A percentile compares a stretch with the other conserved stretches of the same genome.
These are phyloP conservation scores for Trichopus zeylanicus DNA, from an alignment of 116 monocot species.

Conservation along the genomic window DNA sequence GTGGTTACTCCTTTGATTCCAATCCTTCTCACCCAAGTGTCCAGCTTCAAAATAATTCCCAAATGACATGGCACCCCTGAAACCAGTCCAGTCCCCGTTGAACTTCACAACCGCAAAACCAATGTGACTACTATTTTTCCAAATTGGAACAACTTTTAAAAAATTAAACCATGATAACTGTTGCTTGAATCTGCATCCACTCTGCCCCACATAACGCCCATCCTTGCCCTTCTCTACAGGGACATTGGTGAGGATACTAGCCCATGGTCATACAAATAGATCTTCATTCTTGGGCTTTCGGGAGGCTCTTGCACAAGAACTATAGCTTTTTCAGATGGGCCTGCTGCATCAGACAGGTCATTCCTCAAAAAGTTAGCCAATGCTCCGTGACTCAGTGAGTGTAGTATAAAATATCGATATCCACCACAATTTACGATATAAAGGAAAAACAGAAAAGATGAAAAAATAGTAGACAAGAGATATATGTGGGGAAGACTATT, in stretches of 20 bases:
- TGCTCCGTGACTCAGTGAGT: no score
- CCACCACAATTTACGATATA: no score
- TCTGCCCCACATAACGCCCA: constrained; percentile 21
- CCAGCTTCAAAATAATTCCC: constrained; percentile 34
- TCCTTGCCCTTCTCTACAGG: constrained; percentile 18
- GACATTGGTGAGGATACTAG: constrained; percentile 61
- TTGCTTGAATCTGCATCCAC: constrained; percentile 1
- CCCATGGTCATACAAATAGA: constrained; percentile 73
- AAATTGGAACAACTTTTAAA: constrained; percentile 12
- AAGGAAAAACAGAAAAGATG: no score
- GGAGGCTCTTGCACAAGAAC: constrained; percentile 13
- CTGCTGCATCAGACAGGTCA: constrained; percentile 10
- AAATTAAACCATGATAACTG: constrained; percentile 26
- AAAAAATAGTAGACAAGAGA: no score
- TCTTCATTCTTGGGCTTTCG: constrained; percentile 21
- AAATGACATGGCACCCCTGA: constrained; percentile 48
- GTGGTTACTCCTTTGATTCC: background rate
- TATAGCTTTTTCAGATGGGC: constrained; percentile 8
- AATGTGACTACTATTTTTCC: background rate
- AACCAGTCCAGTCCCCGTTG: constrained; percentile 40
- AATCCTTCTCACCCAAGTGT: constrained; percentile 34
- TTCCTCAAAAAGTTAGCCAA: constrained; percentile 37
- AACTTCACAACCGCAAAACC: constrained; percentile 27
- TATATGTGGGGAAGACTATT: no score
- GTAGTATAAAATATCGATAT: no score